Percentiles rank a stretch among this genome's conserved stretches.
These are phyloP conservation scores for Papilionanthe hybrid DNA, from an alignment of 116 monocot species.

Conservation along the genomic window DNA sequence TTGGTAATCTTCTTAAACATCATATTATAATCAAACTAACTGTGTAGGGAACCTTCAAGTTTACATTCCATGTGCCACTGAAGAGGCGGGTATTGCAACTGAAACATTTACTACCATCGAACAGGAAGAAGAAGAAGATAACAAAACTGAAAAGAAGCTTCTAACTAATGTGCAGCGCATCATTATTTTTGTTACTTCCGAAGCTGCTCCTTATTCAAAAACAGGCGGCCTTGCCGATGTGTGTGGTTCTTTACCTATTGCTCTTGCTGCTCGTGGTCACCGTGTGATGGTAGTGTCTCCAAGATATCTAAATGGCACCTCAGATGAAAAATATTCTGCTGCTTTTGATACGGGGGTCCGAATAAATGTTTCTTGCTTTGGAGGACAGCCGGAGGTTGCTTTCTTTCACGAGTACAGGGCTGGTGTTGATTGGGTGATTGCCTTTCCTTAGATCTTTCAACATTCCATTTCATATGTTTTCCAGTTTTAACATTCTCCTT, in stretches of 20 bases:
- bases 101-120: conserved; percentile 7
- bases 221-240: conserved; percentile 88
- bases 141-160: conserved; percentile 12
- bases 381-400: conserved; percentile 63
- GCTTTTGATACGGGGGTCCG: conserved; percentile 33
- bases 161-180: conserved; percentile 21
- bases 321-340: conserved; percentile 30
- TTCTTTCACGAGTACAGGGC: conserved; percentile 84
- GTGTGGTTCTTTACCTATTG: conserved; percentile 87
- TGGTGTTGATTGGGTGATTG: conserved; percentile 86
- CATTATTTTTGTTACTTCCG: conserved; percentile 77
- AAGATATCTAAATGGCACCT: conserved; percentile 65
- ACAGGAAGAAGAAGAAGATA: conserved; percentile 18
- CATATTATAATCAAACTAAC: neutral
- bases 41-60: conserved; percentile 1
- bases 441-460: neutral
- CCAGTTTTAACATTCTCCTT: neutral
- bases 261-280: conserved; percentile 76
- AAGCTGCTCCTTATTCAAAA: conserved; percentile 89
- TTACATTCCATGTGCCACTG: neutral
- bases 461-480: neutral
- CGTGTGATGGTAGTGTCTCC: conserved; percentile 95
- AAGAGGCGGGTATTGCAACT: neutral
- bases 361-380: conserved; percentile 62
- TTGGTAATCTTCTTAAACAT: neutral